A percentile compares a stretch with the other conserved stretches of the same genome.
Conservation (phyloP, 495 filamentous ascomycete genomes). For the Staphylotrichum longicolle region DNA sequence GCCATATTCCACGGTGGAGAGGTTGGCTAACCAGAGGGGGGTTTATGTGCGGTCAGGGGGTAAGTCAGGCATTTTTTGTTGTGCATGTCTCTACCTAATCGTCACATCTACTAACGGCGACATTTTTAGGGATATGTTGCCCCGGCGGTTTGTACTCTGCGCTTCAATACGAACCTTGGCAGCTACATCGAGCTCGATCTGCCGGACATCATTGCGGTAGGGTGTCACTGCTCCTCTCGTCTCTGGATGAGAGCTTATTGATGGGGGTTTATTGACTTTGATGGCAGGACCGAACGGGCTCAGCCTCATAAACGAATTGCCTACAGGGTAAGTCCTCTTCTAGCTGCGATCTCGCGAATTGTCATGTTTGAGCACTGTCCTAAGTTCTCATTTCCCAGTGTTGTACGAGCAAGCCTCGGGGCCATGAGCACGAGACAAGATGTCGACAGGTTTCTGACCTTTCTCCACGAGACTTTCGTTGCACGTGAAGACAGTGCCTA, state of each 20-base stretch:
- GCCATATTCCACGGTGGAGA: constrained; percentile 60
- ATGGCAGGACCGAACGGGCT: constrained; percentile 24
- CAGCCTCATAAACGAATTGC: constrained; percentile 34
- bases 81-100: no score
- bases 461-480: constrained; percentile 54
- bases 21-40: constrained; percentile 55
- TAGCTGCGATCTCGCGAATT: neutral
- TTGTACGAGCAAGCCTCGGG: constrained; percentile 66
- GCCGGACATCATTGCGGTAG: constrained; percentile 61
- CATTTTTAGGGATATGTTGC: constrained; percentile 41
- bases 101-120: constrained; percentile 35
- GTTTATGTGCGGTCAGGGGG: constrained; percentile 72
- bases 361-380: constrained; percentile 14
- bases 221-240: neutral
- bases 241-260: no score
- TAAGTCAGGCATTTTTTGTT: constrained; percentile 40
- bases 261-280: neutral
- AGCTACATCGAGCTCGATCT: constrained; percentile 59
- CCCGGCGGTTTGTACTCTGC: constrained; percentile 47
- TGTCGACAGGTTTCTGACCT: constrained; percentile 56
- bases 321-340: constrained; percentile 29
- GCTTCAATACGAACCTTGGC: constrained; percentile 53
- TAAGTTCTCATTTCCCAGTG: constrained; percentile 32
- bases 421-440: constrained; percentile 67
- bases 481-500: constrained; percentile 17